Percentiles rank a stretch among this genome's conserved stretches.
Evolutionary conservation across 176 grass and related monocot species (phyloP).

Genomic region (Bothriochloa decipiens): DNA sequence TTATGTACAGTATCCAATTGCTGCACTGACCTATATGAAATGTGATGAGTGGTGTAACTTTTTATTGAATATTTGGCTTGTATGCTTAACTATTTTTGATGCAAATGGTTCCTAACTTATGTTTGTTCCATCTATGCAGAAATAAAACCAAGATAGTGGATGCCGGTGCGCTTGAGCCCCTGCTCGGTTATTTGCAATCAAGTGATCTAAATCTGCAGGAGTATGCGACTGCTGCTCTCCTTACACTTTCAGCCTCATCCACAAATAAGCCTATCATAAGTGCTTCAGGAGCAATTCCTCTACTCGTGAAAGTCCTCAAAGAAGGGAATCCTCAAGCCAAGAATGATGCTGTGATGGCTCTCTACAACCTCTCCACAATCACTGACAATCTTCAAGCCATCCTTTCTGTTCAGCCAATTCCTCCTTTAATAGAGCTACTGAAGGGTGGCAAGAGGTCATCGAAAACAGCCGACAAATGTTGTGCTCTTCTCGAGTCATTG

Average conservation of each 20-base stretch:
- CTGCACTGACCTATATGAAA: slow-evolving; percentile 18
- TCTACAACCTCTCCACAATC: slow-evolving; percentile 88
- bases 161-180: slow-evolving; percentile 65
- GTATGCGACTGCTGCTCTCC: slow-evolving; percentile 79
- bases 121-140: slow-evolving; percentile 52
- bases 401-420: slow-evolving; percentile 63
- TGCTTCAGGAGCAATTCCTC: slow-evolving; percentile 64
- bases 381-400: slow-evolving; percentile 62
- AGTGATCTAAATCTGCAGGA: slow-evolving; percentile 76
- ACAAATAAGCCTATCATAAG: slow-evolving; percentile 73
- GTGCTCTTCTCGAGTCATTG: slow-evolving; percentile 81
- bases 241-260: slow-evolving; percentile 87
- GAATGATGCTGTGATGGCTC: slow-evolving; percentile 76
- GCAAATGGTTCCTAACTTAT: slow-evolving; percentile 27
- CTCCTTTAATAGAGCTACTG: slow-evolving; percentile 65
- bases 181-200: slow-evolving; percentile 72
- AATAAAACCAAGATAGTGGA: slow-evolving; percentile 90
- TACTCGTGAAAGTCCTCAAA: slow-evolving; percentile 75
- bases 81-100: not conserved
- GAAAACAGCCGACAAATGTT: slow-evolving; percentile 74
- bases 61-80: not conserved
- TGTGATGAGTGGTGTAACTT: not conserved
- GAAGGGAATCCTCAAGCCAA: slow-evolving; percentile 82
- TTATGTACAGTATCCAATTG: slow-evolving; percentile 32
- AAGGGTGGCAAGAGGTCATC: slow-evolving; percentile 74